A percentile compares a stretch with the other conserved stretches of the same genome.
phyloP scores from a whole-genome alignment of 805 yeast genomes.

The Teunomyces lycoperdinae region DNA sequence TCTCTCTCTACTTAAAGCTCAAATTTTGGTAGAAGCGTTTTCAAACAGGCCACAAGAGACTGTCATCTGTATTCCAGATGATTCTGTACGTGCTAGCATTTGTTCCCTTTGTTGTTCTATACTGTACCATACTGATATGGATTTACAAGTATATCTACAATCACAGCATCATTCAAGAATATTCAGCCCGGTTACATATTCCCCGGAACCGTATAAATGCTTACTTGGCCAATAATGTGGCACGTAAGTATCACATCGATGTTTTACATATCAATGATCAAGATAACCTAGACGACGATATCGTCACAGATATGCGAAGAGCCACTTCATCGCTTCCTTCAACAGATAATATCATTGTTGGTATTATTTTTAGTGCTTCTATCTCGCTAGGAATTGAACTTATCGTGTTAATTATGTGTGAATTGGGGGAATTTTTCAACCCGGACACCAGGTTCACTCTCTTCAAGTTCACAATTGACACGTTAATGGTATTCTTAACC shows the following conservation, averaged over 20 bases:
- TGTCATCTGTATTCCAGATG: background rate
- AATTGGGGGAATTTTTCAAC: constrained; percentile 24
- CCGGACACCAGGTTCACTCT: constrained; percentile 25
- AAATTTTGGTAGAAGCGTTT: background rate
- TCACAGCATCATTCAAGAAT: constrained; percentile 23
- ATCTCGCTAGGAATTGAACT: constrained; percentile 31
- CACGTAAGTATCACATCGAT: constrained; percentile 12
- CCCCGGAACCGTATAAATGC: constrained; percentile 25
- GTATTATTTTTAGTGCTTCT: constrained; percentile 27
- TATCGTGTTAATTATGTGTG: constrained; percentile 35
- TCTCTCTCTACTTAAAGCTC: background rate
- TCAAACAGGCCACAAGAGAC: background rate
- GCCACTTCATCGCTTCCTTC: background rate
- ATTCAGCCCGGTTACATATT: constrained; percentile 16
- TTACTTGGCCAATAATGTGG: constrained; percentile 14
- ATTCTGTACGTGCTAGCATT: constrained; percentile 5
- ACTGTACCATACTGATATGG: constrained; percentile 15
- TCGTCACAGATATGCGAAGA: background rate
- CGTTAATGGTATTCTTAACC: constrained; percentile 37
- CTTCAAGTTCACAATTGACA: constrained; percentile 39
- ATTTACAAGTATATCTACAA: constrained; percentile 20
- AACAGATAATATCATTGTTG: constrained; percentile 11
- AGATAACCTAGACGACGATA: constrained; percentile 13
- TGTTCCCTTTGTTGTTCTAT: constrained; percentile 14
- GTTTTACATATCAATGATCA: constrained; percentile 15